phyloP scores from a whole-genome alignment of 768 basidiomycete genomes.

The Suillus sp. region DNA sequence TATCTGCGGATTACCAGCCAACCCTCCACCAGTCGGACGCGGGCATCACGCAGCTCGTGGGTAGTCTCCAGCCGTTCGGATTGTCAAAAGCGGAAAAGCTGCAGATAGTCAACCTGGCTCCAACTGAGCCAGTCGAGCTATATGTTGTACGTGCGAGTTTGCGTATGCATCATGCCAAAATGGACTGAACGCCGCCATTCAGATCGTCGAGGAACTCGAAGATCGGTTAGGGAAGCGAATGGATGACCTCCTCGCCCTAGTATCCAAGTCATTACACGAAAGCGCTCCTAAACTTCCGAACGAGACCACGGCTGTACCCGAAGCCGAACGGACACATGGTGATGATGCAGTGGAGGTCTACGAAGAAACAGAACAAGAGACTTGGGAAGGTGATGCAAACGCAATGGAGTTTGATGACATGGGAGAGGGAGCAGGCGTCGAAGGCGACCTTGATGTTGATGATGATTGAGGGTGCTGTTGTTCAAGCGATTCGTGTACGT shows the following conservation, averaged over 20 bases:
- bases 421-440: conserved; percentile 65
- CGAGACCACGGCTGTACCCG: neutral
- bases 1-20: conserved; percentile 75
- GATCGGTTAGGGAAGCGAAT: conserved; percentile 74
- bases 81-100: conserved; percentile 92
- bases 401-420: conserved; percentile 65
- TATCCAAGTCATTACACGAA: conserved; percentile 45
- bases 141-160: conserved; percentile 68
- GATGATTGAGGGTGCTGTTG: conserved; percentile 43
- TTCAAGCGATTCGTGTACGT: neutral
- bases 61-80: conserved; percentile 62
- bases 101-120: conserved; percentile 89
- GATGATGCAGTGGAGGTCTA: conserved; percentile 17
- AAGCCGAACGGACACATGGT: neutral
- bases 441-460: conserved; percentile 73
- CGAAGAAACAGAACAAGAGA: conserved; percentile 28
- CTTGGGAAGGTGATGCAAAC: conserved; percentile 42
- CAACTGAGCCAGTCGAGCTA: conserved; percentile 79
- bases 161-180: neutral
- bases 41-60: conserved; percentile 66
- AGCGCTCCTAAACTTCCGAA: neutral
- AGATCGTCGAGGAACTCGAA: conserved; percentile 94
- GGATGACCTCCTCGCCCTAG: conserved; percentile 62
- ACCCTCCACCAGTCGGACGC: conserved; percentile 63
- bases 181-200: conserved; percentile 4